A percentile compares a stretch with the other conserved stretches of the same genome.
These are phyloP conservation scores for Euphrasia confusa DNA, from an alignment of 257 asterid species.

Conservation along the genomic window DNA sequence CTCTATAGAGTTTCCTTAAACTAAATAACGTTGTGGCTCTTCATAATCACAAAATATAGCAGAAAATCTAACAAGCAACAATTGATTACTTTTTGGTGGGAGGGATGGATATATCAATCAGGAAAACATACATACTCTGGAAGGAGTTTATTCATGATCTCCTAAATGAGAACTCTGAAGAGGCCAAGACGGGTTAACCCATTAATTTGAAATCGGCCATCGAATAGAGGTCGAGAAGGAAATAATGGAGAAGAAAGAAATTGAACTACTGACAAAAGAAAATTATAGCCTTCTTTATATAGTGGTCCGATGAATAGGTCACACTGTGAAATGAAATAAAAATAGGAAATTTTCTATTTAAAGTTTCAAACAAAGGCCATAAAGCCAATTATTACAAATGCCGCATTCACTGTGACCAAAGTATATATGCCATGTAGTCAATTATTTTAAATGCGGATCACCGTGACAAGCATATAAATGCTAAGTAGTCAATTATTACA, in stretches of 20 bases:
- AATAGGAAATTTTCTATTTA: neutral
- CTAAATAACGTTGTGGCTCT: neutral
- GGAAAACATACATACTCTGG: neutral
- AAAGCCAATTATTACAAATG: neutral
- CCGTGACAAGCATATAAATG: neutral
- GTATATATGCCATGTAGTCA: too few relatives aligned
- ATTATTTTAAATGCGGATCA: too few relatives aligned
- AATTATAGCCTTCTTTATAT: neutral
- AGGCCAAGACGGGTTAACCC: neutral
- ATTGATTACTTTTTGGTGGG: neutral
- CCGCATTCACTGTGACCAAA: neutral
- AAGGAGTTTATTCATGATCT: neutral
- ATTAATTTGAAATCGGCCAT: neutral
- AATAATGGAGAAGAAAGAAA: neutral
- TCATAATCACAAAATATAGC: conserved; percentile 1
- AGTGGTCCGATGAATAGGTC: neutral
- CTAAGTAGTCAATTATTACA: too few relatives aligned
- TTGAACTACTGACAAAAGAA: neutral
- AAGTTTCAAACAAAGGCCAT: neutral
- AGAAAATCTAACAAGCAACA: neutral
- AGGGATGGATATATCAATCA: neutral
- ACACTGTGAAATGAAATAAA: neutral
- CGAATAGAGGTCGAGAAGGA: neutral
- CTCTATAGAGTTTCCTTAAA: neutral
- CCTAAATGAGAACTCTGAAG: neutral